Conservation (phyloP, 169 alveolate genomes). For the Eimeria falciformis region DNA sequence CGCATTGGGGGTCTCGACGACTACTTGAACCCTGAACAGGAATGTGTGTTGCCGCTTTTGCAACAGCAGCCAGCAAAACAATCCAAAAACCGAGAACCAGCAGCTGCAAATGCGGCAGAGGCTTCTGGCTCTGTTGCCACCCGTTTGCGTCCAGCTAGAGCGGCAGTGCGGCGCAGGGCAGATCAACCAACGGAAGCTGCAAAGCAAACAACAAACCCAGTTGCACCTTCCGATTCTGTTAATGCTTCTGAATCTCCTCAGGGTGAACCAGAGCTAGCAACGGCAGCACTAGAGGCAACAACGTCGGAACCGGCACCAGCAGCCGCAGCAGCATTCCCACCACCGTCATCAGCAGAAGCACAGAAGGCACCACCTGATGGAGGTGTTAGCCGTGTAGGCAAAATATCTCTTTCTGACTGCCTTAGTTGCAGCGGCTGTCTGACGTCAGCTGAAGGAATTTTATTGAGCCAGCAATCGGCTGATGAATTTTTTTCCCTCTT, state of each 20-base stretch:
- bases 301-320: conserved; percentile 20
- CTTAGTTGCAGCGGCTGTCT: conserved; percentile 96
- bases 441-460: conserved; percentile 93
- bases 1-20: conserved; percentile 89
- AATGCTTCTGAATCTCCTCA: no score
- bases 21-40: conserved; percentile 87
- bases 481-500: conserved; percentile 82
- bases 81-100: not conserved
- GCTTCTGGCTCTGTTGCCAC: not conserved
- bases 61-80: conserved; percentile 31
- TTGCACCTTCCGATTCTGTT: no score
- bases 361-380: not conserved
- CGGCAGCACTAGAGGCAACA: not conserved
- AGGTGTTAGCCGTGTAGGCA: conserved; percentile 81
- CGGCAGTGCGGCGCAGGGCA: conserved; percentile 4
- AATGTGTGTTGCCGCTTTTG: conserved; percentile 85
- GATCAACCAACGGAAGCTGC: not conserved
- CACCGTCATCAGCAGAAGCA: not conserved
- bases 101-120: not conserved
- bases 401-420: conserved; percentile 91
- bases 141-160: conserved; percentile 17
- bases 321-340: not conserved
- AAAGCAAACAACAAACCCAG: not conserved
- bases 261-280: not conserved
- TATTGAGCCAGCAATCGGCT: conserved; percentile 87